phyloP scores from a whole-genome alignment of 129 eudicot species.

The Kitagawia praeruptora region DNA sequence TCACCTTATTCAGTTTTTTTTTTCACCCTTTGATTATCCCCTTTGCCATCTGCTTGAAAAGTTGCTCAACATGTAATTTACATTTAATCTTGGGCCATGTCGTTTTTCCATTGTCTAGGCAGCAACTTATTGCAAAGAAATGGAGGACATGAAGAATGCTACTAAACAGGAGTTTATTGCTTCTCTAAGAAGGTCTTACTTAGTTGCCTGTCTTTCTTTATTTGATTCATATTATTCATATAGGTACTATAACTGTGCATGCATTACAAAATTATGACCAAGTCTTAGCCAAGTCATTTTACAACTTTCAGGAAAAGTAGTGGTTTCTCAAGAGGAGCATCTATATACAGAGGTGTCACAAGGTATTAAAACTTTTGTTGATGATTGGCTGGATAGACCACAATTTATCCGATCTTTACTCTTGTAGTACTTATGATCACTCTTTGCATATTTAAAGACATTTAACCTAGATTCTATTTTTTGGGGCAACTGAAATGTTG shows the following conservation, averaged over 20 bases:
- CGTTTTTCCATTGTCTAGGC: slow-evolving; percentile 27
- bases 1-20: neutral
- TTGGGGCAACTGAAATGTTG: neutral
- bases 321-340: slow-evolving; percentile 27
- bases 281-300: neutral
- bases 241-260: neutral
- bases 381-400: neutral
- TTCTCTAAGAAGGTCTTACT: slow-evolving; percentile 71
- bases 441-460: neutral
- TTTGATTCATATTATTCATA: neutral
- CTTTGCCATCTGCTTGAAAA: slow-evolving; percentile 3
- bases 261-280: neutral
- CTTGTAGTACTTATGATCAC: neutral
- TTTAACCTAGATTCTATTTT: neutral
- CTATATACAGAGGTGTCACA: slow-evolving; percentile 24
- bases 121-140: slow-evolving; percentile 64
- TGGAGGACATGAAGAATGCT: slow-evolving; percentile 81
- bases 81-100: neutral
- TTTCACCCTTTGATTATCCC: neutral
- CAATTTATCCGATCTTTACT: neutral
- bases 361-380: slow-evolving; percentile 4
- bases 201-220: too few species aligned
- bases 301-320: slow-evolving; percentile 28
- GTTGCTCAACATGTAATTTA: neutral
- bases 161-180: slow-evolving; percentile 96